A percentile compares a stretch with the other conserved stretches of the same genome.
Evolutionary conservation across 2,329 filamentous ascomycete species (phyloP).

Genomic region (Thielaviopsis punctulata): DNA sequence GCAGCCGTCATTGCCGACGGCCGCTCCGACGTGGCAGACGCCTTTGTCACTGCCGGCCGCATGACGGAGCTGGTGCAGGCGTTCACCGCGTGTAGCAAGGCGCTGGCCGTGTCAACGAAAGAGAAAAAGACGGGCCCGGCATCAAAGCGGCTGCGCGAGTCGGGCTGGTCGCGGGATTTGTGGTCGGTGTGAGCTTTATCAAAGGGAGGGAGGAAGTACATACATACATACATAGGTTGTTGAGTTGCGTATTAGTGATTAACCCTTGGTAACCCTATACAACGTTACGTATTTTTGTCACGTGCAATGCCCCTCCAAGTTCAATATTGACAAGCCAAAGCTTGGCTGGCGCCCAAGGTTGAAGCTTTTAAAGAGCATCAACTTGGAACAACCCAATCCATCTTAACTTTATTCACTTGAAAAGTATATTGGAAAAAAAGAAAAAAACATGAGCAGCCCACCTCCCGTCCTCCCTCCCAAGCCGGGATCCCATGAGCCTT

Average conservation of each 20-base stretch:
- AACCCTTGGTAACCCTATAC: not conserved
- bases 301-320: not conserved
- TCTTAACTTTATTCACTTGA: not conserved
- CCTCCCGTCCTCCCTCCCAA: constrained; percentile 59
- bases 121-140: constrained; percentile 30
- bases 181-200: constrained; percentile 35
- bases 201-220: not conserved
- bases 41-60: constrained; percentile 45
- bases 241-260: too few species aligned
- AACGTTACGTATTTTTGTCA: not conserved
- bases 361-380: not conserved
- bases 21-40: constrained; percentile 45
- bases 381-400: not conserved
- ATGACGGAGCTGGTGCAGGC: constrained; percentile 62
- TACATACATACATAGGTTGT: too few species aligned
- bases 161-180: constrained; percentile 45
- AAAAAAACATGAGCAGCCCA: constrained; percentile 14
- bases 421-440: too few species aligned
- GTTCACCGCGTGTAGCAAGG: constrained; percentile 62
- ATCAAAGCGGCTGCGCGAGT: constrained; percentile 41
- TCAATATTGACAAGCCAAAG: not conserved
- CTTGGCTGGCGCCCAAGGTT: not conserved
- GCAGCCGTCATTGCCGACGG: constrained; percentile 57
- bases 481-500: constrained; percentile 50
- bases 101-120: constrained; percentile 40